Percentiles rank a stretch among this genome's conserved stretches.
Evolutionary conservation across 2,329 filamentous ascomycete genomes (phyloP).

Genomic region (Alternaria triticina): DNA sequence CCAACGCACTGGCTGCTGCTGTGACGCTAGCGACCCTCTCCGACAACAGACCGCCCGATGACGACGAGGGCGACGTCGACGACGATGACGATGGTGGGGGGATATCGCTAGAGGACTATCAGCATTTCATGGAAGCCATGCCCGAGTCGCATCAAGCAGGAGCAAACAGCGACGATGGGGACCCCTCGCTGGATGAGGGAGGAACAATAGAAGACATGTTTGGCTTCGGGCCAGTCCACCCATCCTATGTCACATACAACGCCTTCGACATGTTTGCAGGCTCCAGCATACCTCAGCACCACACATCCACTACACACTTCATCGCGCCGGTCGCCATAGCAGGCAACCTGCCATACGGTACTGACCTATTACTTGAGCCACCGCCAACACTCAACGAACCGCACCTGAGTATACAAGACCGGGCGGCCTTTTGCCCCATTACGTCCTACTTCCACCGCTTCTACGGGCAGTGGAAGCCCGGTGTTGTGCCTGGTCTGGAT

Average conservation of each 20-base stretch:
- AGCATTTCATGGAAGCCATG: constrained; percentile 15
- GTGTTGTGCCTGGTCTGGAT: constrained; percentile 27
- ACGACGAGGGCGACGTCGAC: constrained; percentile 9
- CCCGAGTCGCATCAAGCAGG: constrained; percentile 5
- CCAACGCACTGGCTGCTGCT: constrained; percentile 32
- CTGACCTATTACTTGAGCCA: constrained; percentile 29
- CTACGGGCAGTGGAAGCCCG: constrained; percentile 15
- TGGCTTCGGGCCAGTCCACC: constrained; percentile 23
- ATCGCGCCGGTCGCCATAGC: constrained; percentile 16
- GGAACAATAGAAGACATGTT: constrained; percentile 22
- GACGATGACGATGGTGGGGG: constrained; percentile 30
- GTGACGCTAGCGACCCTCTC: constrained; percentile 38
- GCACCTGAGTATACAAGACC: constrained; percentile 38
- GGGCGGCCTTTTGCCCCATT: constrained; percentile 35
- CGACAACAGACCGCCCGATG: constrained; percentile 33
- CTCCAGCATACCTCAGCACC: constrained; percentile 11
- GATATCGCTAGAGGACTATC: constrained; percentile 32
- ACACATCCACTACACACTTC: constrained; percentile 20
- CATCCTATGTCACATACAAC: constrained; percentile 12
- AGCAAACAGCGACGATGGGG: neutral
- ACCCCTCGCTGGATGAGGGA: constrained; percentile 1
- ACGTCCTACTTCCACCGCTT: constrained; percentile 37
- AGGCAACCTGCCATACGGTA: constrained; percentile 18
- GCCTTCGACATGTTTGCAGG: constrained; percentile 11
- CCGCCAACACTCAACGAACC: constrained; percentile 33